phyloP scores from a whole-genome alignment of 768 basidiomycete species.

The Termitomyces sp. region DNA sequence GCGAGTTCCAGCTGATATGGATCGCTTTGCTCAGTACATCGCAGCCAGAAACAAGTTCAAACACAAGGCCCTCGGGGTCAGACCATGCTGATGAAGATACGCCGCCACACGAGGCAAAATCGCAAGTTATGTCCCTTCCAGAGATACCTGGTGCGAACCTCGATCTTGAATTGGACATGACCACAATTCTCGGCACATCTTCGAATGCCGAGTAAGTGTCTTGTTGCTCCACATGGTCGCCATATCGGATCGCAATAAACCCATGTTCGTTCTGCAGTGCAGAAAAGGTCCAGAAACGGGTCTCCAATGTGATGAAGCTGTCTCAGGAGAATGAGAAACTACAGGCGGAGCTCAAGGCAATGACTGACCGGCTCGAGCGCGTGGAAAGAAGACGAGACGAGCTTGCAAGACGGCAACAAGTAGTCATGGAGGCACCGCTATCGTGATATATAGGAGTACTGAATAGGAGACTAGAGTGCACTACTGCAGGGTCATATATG shows the following conservation, averaged over 20 bases:
- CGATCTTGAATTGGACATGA: slow-evolving; percentile 37
- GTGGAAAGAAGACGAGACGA: slow-evolving; percentile 59
- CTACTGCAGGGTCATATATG: background rate
- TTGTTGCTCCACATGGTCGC: slow-evolving; percentile 9
- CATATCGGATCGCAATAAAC: slow-evolving; percentile 13
- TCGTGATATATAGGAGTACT: slow-evolving; percentile 4
- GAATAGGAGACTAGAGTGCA: background rate
- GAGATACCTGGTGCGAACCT: slow-evolving; percentile 48
- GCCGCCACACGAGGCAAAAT: background rate
- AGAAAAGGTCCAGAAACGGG: slow-evolving; percentile 60
- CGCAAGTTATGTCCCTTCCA: slow-evolving; percentile 23
- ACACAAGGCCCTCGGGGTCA: background rate
- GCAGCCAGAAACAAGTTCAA: background rate
- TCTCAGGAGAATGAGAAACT: slow-evolving; percentile 77
- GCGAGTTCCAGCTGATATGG: slow-evolving; percentile 24
- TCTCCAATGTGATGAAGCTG: slow-evolving; percentile 71
- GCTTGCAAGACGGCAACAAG: slow-evolving; percentile 28
- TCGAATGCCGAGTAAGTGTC: slow-evolving; percentile 43
- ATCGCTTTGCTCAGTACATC: slow-evolving; percentile 18
- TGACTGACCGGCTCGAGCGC: slow-evolving; percentile 70
- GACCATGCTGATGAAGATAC: background rate
- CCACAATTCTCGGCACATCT: slow-evolving; percentile 34
- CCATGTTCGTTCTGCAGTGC: slow-evolving; percentile 26
- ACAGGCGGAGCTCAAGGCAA: slow-evolving; percentile 67
- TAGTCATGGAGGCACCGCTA: slow-evolving; percentile 12